Evolutionary conservation across 177 flowering plant genomes (phyloP).

Genomic region (Vitis hybrid): DNA sequence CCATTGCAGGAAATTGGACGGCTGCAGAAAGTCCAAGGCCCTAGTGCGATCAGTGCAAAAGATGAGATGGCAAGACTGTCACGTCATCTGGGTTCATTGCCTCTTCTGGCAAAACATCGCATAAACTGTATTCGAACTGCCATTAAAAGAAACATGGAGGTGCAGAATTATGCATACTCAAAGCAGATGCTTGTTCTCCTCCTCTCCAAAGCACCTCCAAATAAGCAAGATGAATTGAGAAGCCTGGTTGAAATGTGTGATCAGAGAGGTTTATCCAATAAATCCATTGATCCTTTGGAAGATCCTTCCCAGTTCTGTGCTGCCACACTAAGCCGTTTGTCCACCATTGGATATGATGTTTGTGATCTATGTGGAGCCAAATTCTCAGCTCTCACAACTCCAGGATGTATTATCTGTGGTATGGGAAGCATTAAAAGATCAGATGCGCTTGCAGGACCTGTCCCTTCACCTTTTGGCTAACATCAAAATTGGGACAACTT

Average conservation of each 20-base stretch:
- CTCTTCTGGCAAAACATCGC: slow-evolving; percentile 91
- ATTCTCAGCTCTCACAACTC: slow-evolving; percentile 85
- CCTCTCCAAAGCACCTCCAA: slow-evolving; percentile 85
- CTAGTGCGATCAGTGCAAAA: slow-evolving; percentile 94
- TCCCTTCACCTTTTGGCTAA: slow-evolving; percentile 86
- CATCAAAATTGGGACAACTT: background rate
- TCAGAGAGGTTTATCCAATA: slow-evolving; percentile 86
- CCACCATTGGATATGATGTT: slow-evolving; percentile 96
- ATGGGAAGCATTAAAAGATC: slow-evolving; percentile 99
- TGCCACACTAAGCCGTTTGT: slow-evolving; percentile 92
- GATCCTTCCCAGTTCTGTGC: slow-evolving; percentile 98
- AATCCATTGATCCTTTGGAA: slow-evolving; percentile 93
- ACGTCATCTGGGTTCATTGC: slow-evolving; percentile 92
- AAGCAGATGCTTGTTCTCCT: slow-evolving; percentile 98
- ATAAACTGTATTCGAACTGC: slow-evolving; percentile 95
- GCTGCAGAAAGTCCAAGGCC: slow-evolving; percentile 87
- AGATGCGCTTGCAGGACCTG: slow-evolving; percentile 74
- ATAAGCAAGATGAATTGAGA: slow-evolving; percentile 92
- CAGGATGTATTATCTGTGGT: slow-evolving; percentile 98
- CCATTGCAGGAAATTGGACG: slow-evolving; percentile 79
- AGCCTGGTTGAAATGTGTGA: slow-evolving; percentile 85
- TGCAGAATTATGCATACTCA: slow-evolving; percentile 89
- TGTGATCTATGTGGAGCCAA: slow-evolving; percentile 99
- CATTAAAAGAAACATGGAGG: slow-evolving; percentile 97
- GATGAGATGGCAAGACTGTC: slow-evolving; percentile 98